These are phyloP conservation scores for Penicillium decumbens DNA, from an alignment of 2,329 filamentous ascomycete genomes.

Conservation along the genomic window DNA sequence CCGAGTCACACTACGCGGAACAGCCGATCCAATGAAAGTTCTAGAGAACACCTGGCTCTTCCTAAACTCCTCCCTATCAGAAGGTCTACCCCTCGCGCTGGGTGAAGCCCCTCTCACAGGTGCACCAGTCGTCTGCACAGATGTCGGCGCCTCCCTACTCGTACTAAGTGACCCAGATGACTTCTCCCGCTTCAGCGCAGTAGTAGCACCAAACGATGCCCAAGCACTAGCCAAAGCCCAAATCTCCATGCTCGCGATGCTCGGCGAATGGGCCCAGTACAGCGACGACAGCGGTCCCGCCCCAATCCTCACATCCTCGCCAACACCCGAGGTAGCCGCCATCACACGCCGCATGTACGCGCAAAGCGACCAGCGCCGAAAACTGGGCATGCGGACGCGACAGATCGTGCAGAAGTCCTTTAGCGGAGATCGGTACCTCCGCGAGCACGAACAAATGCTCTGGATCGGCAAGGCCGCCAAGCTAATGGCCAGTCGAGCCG, in stretches of 20 bases:
- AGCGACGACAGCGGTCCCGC: slow-evolving; percentile 48
- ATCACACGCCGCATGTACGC: slow-evolving; percentile 58
- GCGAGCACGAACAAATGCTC: slow-evolving; percentile 60
- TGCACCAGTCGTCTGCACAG: slow-evolving; percentile 43
- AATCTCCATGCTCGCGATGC: slow-evolving; percentile 57
- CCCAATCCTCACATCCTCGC: slow-evolving; percentile 47
- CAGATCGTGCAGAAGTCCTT: slow-evolving; percentile 58
- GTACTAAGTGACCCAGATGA: slow-evolving; percentile 43
- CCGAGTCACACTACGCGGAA: slow-evolving; percentile 52
- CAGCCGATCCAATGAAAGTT: slow-evolving; percentile 54
- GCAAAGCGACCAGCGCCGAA: slow-evolving; percentile 53
- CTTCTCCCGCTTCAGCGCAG: slow-evolving; percentile 54
- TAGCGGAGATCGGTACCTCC: slow-evolving; percentile 55
- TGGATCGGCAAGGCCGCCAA: slow-evolving; percentile 45
- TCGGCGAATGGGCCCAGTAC: slow-evolving; percentile 59
- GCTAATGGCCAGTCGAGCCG: slow-evolving; percentile 28
- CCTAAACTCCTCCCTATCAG: slow-evolving; percentile 45
- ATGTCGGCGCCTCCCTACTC: slow-evolving; percentile 40
- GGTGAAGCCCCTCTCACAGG: slow-evolving; percentile 46
- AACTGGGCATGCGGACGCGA: slow-evolving; percentile 56
- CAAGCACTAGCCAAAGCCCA: slow-evolving; percentile 58
- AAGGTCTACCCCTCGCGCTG: slow-evolving; percentile 45
- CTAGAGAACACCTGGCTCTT: slow-evolving; percentile 56
- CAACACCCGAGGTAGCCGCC: slow-evolving; percentile 46
- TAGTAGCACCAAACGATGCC: slow-evolving; percentile 62